These are phyloP conservation scores for Diaporthe sp. DNA, from an alignment of 2,329 filamentous ascomycete genomes.

Conservation along the genomic window DNA sequence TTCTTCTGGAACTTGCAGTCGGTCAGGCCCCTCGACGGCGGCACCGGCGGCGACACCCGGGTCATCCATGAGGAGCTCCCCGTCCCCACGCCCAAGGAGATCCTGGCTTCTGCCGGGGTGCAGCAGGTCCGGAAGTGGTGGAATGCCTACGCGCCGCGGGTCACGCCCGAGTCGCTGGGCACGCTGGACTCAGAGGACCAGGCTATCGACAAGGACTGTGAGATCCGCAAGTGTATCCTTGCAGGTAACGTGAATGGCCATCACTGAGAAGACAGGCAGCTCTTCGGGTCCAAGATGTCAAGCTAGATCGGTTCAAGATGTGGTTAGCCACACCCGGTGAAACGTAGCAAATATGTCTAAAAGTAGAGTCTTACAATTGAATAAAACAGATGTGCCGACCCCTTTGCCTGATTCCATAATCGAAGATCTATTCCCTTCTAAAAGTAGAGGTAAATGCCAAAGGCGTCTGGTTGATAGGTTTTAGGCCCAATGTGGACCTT, in stretches of 20 bases:
- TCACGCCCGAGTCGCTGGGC: neutral
- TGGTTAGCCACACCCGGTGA: neutral
- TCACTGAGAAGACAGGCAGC: neutral
- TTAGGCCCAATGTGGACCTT: no score
- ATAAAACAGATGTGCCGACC: no score
- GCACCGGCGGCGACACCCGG: neutral
- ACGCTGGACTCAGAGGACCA: neutral
- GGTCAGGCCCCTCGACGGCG: neutral
- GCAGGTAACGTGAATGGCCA: neutral
- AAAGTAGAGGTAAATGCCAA: no score
- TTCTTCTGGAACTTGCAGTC: neutral
- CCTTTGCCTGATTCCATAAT: no score
- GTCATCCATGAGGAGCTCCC: neutral
- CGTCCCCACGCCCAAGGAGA: neutral
- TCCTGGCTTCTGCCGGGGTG: neutral
- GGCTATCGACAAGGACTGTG: conserved; percentile 1
- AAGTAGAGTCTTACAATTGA: neutral
- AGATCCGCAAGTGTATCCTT: neutral
- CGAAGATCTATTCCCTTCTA: no score
- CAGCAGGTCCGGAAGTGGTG: neutral
- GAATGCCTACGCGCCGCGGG: neutral
- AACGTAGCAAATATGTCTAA: neutral
- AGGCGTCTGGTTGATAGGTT: no score
- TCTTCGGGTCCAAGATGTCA: neutral
- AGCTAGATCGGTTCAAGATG: neutral